These are phyloP conservation scores for Hibiscus mutabilis DNA, from an alignment of 345 rosid genomes.

Conservation along the genomic window DNA sequence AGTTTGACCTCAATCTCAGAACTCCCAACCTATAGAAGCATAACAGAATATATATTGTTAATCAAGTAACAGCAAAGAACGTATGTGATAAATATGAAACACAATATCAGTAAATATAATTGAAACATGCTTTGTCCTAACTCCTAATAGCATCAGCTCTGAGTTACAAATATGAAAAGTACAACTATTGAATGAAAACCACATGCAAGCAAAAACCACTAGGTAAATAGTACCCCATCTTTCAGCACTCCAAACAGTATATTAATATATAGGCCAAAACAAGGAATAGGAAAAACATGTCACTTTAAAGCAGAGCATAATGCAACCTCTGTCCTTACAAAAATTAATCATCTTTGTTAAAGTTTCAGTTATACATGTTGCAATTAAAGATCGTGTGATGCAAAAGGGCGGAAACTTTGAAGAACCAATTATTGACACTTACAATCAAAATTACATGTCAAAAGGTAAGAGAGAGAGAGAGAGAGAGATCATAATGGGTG, in stretches of 20 bases:
- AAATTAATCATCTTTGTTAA: too few species aligned
- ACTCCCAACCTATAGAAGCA: slow-evolving; percentile 37
- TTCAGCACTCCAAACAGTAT: slow-evolving; percentile 17
- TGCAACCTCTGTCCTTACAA: neutral
- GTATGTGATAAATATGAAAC: neutral
- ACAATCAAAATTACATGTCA: neutral
- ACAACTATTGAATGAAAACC: neutral
- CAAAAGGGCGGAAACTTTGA: neutral
- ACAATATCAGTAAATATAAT: neutral
- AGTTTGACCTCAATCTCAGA: slow-evolving; percentile 37
- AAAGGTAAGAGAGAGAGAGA: neutral
- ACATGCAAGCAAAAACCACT: neutral
- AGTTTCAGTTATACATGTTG: neutral
- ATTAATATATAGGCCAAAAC: slow-evolving; percentile 15
- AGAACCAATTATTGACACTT: neutral
- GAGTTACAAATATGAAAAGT: neutral
- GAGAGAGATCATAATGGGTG: neutral
- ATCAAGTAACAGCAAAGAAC: neutral
- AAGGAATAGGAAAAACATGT: too few species aligned
- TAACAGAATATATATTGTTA: neutral
- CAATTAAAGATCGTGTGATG: neutral
- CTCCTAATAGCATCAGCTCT: neutral
- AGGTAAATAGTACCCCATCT: neutral
- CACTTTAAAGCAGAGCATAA: too few species aligned
- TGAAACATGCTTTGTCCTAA: neutral